Evolutionary conservation across 306 rosid genomes (phyloP).

Genomic region (Prunus salicina): DNA sequence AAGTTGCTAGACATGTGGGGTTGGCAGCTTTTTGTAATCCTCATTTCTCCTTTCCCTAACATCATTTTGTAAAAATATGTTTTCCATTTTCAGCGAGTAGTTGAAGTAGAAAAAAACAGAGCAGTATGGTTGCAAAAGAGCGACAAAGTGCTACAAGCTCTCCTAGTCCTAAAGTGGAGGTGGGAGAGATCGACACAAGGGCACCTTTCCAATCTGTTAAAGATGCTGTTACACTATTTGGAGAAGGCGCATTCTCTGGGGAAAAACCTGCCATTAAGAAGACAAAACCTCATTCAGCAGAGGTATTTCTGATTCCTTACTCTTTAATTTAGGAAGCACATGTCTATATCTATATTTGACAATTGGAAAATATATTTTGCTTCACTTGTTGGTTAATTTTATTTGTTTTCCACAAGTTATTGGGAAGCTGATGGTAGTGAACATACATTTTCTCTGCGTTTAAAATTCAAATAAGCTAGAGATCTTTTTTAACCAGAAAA

Average conservation of each 20-base stretch:
- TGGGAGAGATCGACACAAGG: slow-evolving; percentile 97
- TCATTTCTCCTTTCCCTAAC: not conserved
- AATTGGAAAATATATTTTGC: not conserved
- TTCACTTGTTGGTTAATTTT: not conserved
- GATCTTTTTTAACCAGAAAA: not conserved
- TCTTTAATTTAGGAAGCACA: not conserved
- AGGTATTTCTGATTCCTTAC: slow-evolving; percentile 46
- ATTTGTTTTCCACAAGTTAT: not conserved
- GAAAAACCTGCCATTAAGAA: slow-evolving; percentile 66
- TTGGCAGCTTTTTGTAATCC: not conserved
- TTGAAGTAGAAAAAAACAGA: not conserved
- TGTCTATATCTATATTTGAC: not conserved
- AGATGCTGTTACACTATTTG: slow-evolving; percentile 90
- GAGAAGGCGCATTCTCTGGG: slow-evolving; percentile 92
- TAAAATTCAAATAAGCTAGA: not conserved
- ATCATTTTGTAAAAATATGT: not conserved
- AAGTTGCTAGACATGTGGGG: not conserved
- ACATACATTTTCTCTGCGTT: not conserved
- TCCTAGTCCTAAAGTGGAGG: slow-evolving; percentile 70
- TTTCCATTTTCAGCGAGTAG: slow-evolving; percentile 27
- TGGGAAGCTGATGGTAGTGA: not conserved
- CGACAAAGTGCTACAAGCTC: slow-evolving; percentile 49
- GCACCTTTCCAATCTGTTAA: slow-evolving; percentile 98
- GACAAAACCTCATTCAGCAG: slow-evolving; percentile 76
- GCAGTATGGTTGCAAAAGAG: slow-evolving; percentile 70